A percentile compares a stretch with the other conserved stretches of the same genome.
phyloP scores from a whole-genome alignment of 2,329 filamentous ascomycete species.

The Penicillium thymicola region DNA sequence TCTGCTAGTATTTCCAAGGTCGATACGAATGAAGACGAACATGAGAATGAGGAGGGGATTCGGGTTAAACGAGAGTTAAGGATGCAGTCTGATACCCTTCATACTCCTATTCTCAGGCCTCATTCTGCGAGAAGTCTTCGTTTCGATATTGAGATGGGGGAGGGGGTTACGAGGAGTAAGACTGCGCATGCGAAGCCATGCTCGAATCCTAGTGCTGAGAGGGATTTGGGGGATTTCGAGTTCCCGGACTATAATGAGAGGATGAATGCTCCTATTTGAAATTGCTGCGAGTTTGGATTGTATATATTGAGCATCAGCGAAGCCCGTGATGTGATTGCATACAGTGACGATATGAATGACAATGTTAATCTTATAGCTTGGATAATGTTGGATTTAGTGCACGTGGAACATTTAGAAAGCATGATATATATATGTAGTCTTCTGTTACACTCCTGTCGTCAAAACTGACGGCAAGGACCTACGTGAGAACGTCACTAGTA shows the following conservation, averaged over 20 bases:
- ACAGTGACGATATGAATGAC: neutral
- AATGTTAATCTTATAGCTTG: neutral
- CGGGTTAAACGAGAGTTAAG: conserved; percentile 29
- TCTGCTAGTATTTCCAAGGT: conserved; percentile 27
- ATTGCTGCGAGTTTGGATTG: neutral
- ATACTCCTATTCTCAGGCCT: neutral
- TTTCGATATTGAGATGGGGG: conserved; percentile 6
- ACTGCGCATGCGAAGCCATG: neutral
- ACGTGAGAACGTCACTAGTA: neutral
- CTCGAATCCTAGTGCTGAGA: conserved; percentile 12
- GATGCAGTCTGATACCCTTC: conserved; percentile 20
- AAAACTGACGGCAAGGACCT: neutral
- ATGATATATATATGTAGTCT: neutral
- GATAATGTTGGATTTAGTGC: neutral
- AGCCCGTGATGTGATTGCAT: neutral
- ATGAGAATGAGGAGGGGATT: conserved; percentile 20
- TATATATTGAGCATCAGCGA: neutral
- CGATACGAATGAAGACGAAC: conserved; percentile 12
- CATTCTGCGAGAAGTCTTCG: neutral
- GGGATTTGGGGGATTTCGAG: conserved; percentile 22
- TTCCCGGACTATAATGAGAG: conserved; percentile 24
- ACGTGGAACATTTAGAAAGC: neutral
- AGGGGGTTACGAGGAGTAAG: neutral
- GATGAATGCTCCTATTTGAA: conserved; percentile 23
- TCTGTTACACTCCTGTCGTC: no score